Percentiles rank a stretch among this genome's conserved stretches.
Conservation (phyloP, 768 basidiomycete genomes). For the Hygrocybe punicea region DNA sequence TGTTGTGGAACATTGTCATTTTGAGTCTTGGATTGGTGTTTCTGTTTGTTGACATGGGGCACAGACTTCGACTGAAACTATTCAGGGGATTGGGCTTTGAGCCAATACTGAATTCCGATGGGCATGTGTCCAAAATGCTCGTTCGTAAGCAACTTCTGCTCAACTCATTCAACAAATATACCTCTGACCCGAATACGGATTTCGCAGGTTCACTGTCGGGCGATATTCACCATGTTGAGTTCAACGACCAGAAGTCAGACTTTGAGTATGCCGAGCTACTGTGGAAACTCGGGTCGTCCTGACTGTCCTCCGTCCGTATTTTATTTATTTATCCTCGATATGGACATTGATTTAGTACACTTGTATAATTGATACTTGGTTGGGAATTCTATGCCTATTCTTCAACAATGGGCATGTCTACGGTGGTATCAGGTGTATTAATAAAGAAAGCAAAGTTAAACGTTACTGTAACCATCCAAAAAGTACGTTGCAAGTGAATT, state of each 20-base stretch:
- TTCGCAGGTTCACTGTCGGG: constrained; percentile 48
- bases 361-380: no score
- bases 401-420: no score
- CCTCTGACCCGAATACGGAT: background rate
- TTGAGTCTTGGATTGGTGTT: background rate
- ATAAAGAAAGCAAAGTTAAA: no score
- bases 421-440: no score
- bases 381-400: no score
- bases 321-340: background rate
- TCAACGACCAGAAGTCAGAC: constrained; percentile 33
- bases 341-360: background rate
- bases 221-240: constrained; percentile 43
- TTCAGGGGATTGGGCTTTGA: constrained; percentile 73
- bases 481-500: no score
- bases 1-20: background rate
- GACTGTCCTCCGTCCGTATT: constrained; percentile 11
- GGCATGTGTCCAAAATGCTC: constrained; percentile 56
- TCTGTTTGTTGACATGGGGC: constrained; percentile 2
- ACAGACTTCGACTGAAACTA: constrained; percentile 62
- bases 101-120: constrained; percentile 54
- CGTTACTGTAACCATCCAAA: no score
- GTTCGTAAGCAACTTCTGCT: constrained; percentile 49
- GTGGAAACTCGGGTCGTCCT: constrained; percentile 48
- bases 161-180: background rate
- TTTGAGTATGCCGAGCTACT: constrained; percentile 40